phyloP scores from a whole-genome alignment of 495 filamentous ascomycete species.

The Echria macrotheca region DNA sequence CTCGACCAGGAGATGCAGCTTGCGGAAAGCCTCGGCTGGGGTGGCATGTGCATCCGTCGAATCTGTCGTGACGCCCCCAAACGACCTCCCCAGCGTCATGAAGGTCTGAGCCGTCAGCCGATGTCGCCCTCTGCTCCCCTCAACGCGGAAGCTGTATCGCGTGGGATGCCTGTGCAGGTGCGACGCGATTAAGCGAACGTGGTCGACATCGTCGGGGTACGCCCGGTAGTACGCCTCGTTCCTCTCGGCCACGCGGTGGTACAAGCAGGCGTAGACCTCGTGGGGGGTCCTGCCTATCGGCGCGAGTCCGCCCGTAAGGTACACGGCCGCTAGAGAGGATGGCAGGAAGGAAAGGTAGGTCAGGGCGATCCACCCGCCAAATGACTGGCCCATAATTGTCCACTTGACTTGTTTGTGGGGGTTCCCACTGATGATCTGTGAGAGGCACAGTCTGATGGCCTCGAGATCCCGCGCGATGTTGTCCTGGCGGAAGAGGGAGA shows the following conservation, averaged over 20 bases:
- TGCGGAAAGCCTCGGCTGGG: slow-evolving; percentile 32
- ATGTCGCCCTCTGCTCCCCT: neutral
- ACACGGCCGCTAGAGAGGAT: slow-evolving; percentile 67
- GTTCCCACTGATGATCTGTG: slow-evolving; percentile 10
- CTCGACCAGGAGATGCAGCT: slow-evolving; percentile 52
- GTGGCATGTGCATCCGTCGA: slow-evolving; percentile 51
- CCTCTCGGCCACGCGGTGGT: slow-evolving; percentile 45
- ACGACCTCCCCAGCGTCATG: slow-evolving; percentile 65
- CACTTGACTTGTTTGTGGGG: slow-evolving; percentile 55
- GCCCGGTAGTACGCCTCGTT: slow-evolving; percentile 72
- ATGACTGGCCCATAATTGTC: slow-evolving; percentile 76
- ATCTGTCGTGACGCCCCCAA: slow-evolving; percentile 47
- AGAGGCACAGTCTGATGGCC: slow-evolving; percentile 66
- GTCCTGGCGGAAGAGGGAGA: slow-evolving; percentile 80
- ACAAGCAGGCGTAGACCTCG: slow-evolving; percentile 66
- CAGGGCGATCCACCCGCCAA: slow-evolving; percentile 76
- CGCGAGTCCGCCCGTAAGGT: slow-evolving; percentile 71
- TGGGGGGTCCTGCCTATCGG: slow-evolving; percentile 64
- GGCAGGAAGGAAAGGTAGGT: slow-evolving; percentile 77
- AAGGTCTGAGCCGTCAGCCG: slow-evolving; percentile 62
- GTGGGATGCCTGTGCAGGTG: slow-evolving; percentile 40
- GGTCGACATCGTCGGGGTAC: slow-evolving; percentile 65
- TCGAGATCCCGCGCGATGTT: slow-evolving; percentile 84
- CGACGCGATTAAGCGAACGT: slow-evolving; percentile 58
- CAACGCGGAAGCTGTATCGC: neutral